Base-by-base conservation (phyloP, 2,329 filamentous ascomycete genomes). In the Fusarium protoensiforme region DNA sequence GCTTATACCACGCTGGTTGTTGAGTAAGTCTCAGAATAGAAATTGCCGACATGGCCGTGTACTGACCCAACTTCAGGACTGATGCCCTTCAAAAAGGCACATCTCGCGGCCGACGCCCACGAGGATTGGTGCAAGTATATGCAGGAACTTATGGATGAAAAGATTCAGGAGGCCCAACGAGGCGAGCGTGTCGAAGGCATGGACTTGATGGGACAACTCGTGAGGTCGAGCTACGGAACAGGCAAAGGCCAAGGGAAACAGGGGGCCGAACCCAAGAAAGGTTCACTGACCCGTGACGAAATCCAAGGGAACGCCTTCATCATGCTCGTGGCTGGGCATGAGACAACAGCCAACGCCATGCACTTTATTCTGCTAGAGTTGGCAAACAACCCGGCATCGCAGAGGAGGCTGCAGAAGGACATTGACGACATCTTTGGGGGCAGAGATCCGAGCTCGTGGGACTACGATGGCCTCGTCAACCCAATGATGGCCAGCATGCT, bases 331-430 rank as follows among this genome's bases (percentile, higher is more conserved):
- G 93, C 94, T 0, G 94, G 94, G 14, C 93, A 96, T 81, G 94
- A 96, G 81, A 95, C 93, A 2, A 93, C 93, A 2, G 93, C 93
- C 56, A 94, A 93, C 80, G 88, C 89, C 5, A 85, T 95, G 41
- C 92, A 95, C 82, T 95, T 93, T 79, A 87, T 90, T 3, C 82
- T 95, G 5, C 79, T 94, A 38, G 87, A 90, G 74, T 87, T 96
- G 7, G 93, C 93, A 16, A 88, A 90, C 75, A 87, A 92, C 75
- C 90, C 90, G 7, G 81, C 84, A 1, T 88, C 88, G 1, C 94
- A 96, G 78, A 87, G 88, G 27, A 85, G 85, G 8, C 82, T 96
- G 5, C 93, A 96, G 75, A 83, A 86, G 51, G 93, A 95, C 69
- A 82, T 96, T 29, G 91, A 94, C 78, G 82, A 84, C 16, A 88